Base-by-base conservation (phyloP, 1,284 basidiomycete genomes). In the Irpex rosettiformis region DNA sequence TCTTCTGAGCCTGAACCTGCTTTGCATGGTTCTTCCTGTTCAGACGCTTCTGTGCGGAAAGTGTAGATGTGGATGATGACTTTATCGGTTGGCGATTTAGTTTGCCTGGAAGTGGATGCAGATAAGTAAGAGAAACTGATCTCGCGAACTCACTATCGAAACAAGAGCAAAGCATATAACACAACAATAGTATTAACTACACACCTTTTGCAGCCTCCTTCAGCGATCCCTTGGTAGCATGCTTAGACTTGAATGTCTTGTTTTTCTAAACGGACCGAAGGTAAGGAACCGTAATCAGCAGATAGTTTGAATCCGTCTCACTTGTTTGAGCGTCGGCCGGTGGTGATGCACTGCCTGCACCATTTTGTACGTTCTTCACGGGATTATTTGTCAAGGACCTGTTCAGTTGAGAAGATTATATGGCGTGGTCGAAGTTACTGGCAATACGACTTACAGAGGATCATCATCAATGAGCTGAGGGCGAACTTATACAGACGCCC, bases 241-340 rank as follows among this genome's bases (percentile, higher is more conserved):
- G 93, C 69, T 87, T 90, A 1, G 91, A 93, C 72, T 96, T 96
- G 81, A 92, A 96, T 1, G 82, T 64, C 71, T 97, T 97, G 73
- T 97, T 96, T 78, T 84, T 77, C 91, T 94, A 52, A 4, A 47
- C 21, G n/a, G 47, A 49, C 30, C 22, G 3, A 53, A 13, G 30
- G 18, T 21, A 10, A 25, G 18, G n/a, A 28, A n/a, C 24, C 16
- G 29, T 18, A 25, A 53, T 27, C 16, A 30, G 22, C 2, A 43
- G 56, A 33, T 40, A 54, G 54, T n/a, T n/a, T 11, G 33, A 16
- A 37, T 16, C 5, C 16, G 24, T 58, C 77, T 56, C 58, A 89
- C 91, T 82, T 96, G 93, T 74, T 95, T 96, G 61, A 94, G 82
- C 5, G 92, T 89, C 24, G 93, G 77, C 63, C 93, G 76, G 73